Conservation (phyloP, 2,329 filamentous ascomycete species). For the Colletotrichum lindemuthianum region DNA sequence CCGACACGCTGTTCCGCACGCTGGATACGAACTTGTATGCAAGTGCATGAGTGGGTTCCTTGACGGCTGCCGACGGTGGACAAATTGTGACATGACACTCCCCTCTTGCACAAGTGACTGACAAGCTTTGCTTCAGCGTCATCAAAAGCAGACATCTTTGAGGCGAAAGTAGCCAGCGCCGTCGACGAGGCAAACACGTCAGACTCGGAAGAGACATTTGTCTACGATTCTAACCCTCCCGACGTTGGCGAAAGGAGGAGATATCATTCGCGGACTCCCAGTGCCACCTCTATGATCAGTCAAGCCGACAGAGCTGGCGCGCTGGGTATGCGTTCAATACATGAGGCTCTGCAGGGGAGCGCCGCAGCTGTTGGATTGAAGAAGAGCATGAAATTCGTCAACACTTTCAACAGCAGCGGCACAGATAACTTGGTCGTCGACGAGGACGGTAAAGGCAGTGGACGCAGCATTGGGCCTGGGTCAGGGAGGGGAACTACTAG, state of each 20-base stretch:
- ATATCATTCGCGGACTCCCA: conserved; percentile 94
- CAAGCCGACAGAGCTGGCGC: conserved; percentile 67
- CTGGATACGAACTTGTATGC: no score
- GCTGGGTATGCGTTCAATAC: conserved; percentile 69
- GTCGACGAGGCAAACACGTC: conserved; percentile 97
- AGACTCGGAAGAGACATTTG: conserved; percentile 97
- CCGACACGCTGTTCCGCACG: no score
- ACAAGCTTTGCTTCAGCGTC: conserved; percentile 69
- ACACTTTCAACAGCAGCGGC: conserved; percentile 74
- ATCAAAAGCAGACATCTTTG: conserved; percentile 97
- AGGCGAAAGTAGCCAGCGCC: conserved; percentile 94
- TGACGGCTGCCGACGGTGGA: no score
- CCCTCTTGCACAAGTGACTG: conserved; percentile 47
- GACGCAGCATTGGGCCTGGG: conserved; percentile 66
- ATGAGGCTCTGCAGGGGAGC: conserved; percentile 49
- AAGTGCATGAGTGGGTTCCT: no score
- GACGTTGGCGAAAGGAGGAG: conserved; percentile 71
- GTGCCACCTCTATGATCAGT: conserved; percentile 84
- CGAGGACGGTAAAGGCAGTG: conserved; percentile 72
- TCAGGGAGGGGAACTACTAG: conserved; percentile 74
- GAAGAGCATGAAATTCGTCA: conserved; percentile 96
- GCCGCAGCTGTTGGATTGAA: conserved; percentile 70
- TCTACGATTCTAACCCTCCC: conserved; percentile 97
- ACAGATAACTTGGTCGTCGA: conserved; percentile 67
- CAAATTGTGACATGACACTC: no score